Conservation (phyloP, 1,284 basidiomycete species). For the Singerocomus inundabilis region DNA sequence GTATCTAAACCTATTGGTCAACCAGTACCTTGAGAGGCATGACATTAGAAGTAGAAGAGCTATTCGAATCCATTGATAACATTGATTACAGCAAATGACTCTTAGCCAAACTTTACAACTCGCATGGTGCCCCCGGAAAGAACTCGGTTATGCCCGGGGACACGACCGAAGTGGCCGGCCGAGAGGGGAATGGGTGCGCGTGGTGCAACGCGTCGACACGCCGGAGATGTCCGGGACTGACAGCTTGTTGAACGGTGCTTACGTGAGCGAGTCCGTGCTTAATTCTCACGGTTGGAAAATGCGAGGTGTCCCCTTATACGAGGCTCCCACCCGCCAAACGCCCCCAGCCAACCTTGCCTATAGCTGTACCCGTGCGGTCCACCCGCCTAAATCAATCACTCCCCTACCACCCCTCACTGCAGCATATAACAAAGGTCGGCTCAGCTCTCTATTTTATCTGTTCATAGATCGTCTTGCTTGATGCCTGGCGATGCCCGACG, state of each 20-base stretch:
- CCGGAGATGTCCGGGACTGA: constrained; percentile 27
- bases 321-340: constrained; percentile 39
- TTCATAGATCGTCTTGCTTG: constrained; percentile 24
- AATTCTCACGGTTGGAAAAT: constrained; percentile 37
- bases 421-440: constrained; percentile 34
- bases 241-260: constrained; percentile 35
- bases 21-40: too few relatives aligned
- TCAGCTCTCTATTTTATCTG: constrained; percentile 21
- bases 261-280: constrained; percentile 38
- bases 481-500: constrained; percentile 20
- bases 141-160: constrained; percentile 16
- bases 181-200: constrained; percentile 1
- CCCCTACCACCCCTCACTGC: constrained; percentile 22
- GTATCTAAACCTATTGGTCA: too few relatives aligned
- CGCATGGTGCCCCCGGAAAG: constrained; percentile 18
- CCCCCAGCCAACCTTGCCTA: constrained; percentile 38
- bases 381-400: constrained; percentile 36
- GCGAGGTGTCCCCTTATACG: constrained; percentile 33
- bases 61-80: too few relatives aligned
- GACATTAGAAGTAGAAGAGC: too few relatives aligned
- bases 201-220: constrained; percentile 17
- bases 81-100: too few relatives aligned
- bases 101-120: too few relatives aligned
- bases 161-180: constrained; percentile 26
- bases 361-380: constrained; percentile 36